These are phyloP conservation scores for Solanum clarkiae DNA, from an alignment of 257 asterid species.

Conservation along the genomic window DNA sequence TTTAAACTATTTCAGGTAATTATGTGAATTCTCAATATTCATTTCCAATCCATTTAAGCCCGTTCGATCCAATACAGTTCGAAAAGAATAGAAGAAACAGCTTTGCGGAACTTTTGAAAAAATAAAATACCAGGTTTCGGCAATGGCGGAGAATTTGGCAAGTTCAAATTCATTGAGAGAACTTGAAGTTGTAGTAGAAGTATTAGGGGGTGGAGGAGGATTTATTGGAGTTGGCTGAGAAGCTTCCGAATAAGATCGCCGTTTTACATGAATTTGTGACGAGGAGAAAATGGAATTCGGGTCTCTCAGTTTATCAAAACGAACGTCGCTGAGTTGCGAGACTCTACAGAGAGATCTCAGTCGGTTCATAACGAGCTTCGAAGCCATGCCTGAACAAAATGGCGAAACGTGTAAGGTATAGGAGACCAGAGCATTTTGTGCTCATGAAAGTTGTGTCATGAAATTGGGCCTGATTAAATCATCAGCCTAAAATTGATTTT, in stretches of 20 bases:
- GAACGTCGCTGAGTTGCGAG: neutral
- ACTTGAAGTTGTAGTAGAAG: constrained; percentile 10
- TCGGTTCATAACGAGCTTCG: constrained; percentile 30
- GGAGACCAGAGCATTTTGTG: neutral
- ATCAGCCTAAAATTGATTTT: neutral
- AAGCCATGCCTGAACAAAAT: constrained; percentile 21
- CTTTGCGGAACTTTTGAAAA: neutral
- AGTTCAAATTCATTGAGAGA: constrained; percentile 68
- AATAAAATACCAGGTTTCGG: constrained; percentile 49
- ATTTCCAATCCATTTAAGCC: neutral
- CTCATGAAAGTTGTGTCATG: neutral
- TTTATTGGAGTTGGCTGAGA: constrained; percentile 18
- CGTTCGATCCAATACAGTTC: neutral
- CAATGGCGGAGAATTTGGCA: constrained; percentile 51
- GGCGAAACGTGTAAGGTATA: neutral
- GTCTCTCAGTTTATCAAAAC: neutral
- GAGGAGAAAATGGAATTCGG: neutral
- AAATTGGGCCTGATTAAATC: neutral
- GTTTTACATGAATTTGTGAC: neutral
- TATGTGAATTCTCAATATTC: neutral
- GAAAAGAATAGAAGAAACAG: neutral
- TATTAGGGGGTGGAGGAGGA: neutral
- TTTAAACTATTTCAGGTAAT: neutral
- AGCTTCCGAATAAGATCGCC: constrained; percentile 31
- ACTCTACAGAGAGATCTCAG: constrained; percentile 19